Conservation (phyloP, 345 rosid species). For the Hypericum androsaemum region DNA sequence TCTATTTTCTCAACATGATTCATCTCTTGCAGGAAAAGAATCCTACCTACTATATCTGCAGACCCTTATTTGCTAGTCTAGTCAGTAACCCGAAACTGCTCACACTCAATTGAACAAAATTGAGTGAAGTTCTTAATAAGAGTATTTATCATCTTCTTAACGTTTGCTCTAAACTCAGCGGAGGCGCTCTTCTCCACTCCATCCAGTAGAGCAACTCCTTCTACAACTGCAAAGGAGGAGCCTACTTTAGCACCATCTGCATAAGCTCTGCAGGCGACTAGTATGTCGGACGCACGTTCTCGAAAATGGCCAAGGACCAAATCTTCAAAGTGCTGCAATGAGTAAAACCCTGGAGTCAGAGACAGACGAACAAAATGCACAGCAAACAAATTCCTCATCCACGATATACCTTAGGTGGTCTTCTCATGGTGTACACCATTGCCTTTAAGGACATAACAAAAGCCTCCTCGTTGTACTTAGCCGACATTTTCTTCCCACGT, state of each 20-base stretch:
- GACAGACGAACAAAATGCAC: too few relatives aligned
- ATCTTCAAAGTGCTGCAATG: constrained; percentile 41
- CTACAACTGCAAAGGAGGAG: constrained; percentile 14
- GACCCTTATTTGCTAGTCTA: not conserved
- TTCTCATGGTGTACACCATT: constrained; percentile 41
- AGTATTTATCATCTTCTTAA: constrained; percentile 22
- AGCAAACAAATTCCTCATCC: too few relatives aligned
- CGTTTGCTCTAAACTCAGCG: constrained; percentile 11
- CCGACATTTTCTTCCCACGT: constrained; percentile 25
- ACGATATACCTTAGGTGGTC: constrained; percentile 24
- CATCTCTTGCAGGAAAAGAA: too few relatives aligned
- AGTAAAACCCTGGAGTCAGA: too few relatives aligned
- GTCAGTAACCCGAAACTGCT: constrained; percentile 17
- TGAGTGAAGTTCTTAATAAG: constrained; percentile 24
- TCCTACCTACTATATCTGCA: not conserved
- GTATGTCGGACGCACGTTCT: constrained; percentile 24
- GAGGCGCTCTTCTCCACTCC: constrained; percentile 15
- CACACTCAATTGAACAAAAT: constrained; percentile 28
- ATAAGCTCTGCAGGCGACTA: constrained; percentile 39
- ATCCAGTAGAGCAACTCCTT: constrained; percentile 18
- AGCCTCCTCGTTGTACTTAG: constrained; percentile 30
- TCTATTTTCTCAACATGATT: too few relatives aligned
- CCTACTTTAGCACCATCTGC: constrained; percentile 34
- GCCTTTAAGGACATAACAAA: constrained; percentile 45
- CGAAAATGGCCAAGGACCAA: constrained; percentile 36